These are phyloP conservation scores for Rosa hybrid DNA, from an alignment of 331 rosid genomes.

Conservation along the genomic window DNA sequence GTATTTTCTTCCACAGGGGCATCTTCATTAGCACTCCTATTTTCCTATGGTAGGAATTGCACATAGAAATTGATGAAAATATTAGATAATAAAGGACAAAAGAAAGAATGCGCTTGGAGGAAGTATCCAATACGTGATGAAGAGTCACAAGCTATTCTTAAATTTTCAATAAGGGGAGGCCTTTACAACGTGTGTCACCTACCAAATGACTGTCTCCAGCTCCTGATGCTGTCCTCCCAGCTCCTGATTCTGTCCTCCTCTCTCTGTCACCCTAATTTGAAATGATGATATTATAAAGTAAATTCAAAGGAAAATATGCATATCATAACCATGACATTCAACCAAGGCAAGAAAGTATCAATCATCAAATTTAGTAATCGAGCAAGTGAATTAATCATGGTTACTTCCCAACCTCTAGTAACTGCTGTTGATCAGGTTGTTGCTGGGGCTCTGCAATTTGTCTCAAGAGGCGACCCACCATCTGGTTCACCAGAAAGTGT, in stretches of 20 bases:
- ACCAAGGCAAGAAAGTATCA: background rate
- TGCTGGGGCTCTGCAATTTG: slow-evolving; percentile 24
- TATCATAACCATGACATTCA: background rate
- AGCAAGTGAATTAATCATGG: slow-evolving; percentile 25
- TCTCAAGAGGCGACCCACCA: slow-evolving; percentile 19
- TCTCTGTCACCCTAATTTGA: slow-evolving; percentile 34
- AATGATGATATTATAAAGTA: background rate
- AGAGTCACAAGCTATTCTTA: background rate
- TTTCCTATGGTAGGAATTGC: slow-evolving; percentile 36
- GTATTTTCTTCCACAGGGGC: slow-evolving; percentile 31
- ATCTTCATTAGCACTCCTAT: slow-evolving; percentile 19
- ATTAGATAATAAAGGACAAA: slow-evolving; percentile 23
- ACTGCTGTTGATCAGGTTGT: slow-evolving; percentile 28
- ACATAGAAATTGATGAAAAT: slow-evolving; percentile 16
- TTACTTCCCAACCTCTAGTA: slow-evolving; percentile 5
- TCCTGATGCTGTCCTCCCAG: slow-evolving; percentile 24
- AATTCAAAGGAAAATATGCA: slow-evolving; percentile 1
- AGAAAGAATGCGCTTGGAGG: background rate
- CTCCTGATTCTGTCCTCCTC: slow-evolving; percentile 30
- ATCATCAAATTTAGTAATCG: background rate
- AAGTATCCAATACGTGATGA: slow-evolving; percentile 20
- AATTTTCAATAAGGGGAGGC: background rate
- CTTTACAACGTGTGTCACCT: slow-evolving; percentile 25
- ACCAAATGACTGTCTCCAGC: slow-evolving; percentile 33
- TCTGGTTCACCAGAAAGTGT: slow-evolving; percentile 14